phyloP scores from a whole-genome alignment of 148 eudicot species.

The Spergularia bocconei region DNA sequence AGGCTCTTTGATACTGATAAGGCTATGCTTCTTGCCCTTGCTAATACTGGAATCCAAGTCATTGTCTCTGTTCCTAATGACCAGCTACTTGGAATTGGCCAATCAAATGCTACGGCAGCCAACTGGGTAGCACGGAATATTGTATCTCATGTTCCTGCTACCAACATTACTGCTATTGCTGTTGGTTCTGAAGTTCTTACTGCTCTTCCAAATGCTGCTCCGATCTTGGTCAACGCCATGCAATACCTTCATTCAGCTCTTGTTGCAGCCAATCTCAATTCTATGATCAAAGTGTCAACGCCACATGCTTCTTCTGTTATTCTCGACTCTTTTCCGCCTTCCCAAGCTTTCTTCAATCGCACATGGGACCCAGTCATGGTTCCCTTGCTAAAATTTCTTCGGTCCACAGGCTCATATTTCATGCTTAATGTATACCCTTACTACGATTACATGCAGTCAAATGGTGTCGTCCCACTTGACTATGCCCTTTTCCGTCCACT shows the following conservation, averaged over 20 bases:
- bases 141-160: slow-evolving; percentile 76
- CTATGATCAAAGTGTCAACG: slow-evolving; percentile 77
- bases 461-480: slow-evolving; percentile 70
- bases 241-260: slow-evolving; percentile 76
- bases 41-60: slow-evolving; percentile 67
- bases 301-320: slow-evolving; percentile 81
- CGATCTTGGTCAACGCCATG: slow-evolving; percentile 72
- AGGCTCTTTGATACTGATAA: slow-evolving; percentile 71
- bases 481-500: slow-evolving; percentile 89
- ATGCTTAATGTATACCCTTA: slow-evolving; percentile 94
- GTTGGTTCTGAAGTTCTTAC: slow-evolving; percentile 91
- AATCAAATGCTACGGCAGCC: slow-evolving; percentile 88
- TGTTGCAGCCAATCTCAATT: slow-evolving; percentile 65
- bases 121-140: slow-evolving; percentile 83
- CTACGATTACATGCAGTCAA: slow-evolving; percentile 70
- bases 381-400: slow-evolving; percentile 74
- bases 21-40: slow-evolving; percentile 81
- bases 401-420: slow-evolving; percentile 64
- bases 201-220: slow-evolving; percentile 83
- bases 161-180: slow-evolving; percentile 76
- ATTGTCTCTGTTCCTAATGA: slow-evolving; percentile 85
- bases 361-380: slow-evolving; percentile 79
- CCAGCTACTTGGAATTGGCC: slow-evolving; percentile 79
- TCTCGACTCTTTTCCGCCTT: slow-evolving; percentile 90
- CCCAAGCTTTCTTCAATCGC: slow-evolving; percentile 93